Conservation (phyloP, 108 stramenopile genomes). For the Cylindrotheca closterium region DNA sequence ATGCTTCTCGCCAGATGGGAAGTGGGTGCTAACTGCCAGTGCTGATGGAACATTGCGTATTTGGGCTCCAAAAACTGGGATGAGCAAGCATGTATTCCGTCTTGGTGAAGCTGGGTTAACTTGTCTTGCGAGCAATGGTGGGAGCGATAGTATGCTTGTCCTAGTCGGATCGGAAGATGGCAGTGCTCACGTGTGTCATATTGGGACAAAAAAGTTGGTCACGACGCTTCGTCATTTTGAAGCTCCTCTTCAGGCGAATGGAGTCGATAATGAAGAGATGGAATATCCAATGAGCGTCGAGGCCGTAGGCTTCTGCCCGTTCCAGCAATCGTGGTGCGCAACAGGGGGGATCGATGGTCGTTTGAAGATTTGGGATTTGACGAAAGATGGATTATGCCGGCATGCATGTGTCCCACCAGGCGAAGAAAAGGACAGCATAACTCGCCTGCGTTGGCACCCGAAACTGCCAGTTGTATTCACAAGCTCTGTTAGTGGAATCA, state of each 20-base stretch:
- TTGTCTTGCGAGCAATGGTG: constrained; percentile 69
- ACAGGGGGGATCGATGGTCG: constrained; percentile 86
- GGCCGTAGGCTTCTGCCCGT: constrained; percentile 83
- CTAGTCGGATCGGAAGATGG: constrained; percentile 88
- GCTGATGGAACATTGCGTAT: constrained; percentile 88
- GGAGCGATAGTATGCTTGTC: constrained; percentile 53
- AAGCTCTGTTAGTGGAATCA: constrained; percentile 66
- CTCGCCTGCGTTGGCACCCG: constrained; percentile 83
- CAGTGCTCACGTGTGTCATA: constrained; percentile 83
- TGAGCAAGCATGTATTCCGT: constrained; percentile 82
- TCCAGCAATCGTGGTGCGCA: constrained; percentile 80
- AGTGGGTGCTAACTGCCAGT: constrained; percentile 78
- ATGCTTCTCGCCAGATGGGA: constrained; percentile 86
- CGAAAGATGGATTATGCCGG: constrained; percentile 50
- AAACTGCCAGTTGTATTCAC: constrained; percentile 73
- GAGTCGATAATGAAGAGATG: constrained; percentile 62
- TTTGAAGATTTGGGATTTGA: constrained; percentile 88
- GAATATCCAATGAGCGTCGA: constrained; percentile 78
- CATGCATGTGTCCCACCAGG: constrained; percentile 36
- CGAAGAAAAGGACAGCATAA: constrained; percentile 49
- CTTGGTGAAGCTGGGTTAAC: constrained; percentile 64
- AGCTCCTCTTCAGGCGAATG: constrained; percentile 20
- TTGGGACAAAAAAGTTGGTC: constrained; percentile 81
- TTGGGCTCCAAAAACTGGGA: constrained; percentile 92
- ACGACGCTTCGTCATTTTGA: constrained; percentile 79